Evolutionary conservation across 768 basidiomycete species (phyloP).

Genomic region (Termitomyces titanicus): DNA sequence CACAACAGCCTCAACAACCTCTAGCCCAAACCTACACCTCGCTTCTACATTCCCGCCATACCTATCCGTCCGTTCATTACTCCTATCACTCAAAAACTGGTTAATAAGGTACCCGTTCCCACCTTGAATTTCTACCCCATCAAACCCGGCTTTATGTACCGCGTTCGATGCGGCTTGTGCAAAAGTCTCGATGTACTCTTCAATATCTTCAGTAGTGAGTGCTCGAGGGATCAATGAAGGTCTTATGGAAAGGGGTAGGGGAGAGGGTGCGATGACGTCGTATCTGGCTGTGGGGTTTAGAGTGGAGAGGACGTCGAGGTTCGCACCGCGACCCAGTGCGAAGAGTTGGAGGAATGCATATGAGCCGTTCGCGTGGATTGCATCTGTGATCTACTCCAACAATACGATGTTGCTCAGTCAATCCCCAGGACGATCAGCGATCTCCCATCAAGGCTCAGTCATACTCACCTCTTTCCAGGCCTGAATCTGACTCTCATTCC

Average conservation of each 20-base stretch:
- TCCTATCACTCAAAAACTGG: slow-evolving; percentile 55
- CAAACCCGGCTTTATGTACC: slow-evolving; percentile 57
- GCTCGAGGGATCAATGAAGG: slow-evolving; percentile 28
- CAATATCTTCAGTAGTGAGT: slow-evolving; percentile 44
- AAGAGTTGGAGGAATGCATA: slow-evolving; percentile 54
- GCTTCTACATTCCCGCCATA: slow-evolving; percentile 68
- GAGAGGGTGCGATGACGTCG: slow-evolving; percentile 29
- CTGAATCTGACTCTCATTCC: no score
- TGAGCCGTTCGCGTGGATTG: slow-evolving; percentile 47
- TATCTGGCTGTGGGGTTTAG: slow-evolving; percentile 25
- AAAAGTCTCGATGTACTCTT: slow-evolving; percentile 44
- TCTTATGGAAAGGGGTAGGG: slow-evolving; percentile 18
- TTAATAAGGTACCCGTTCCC: slow-evolving; percentile 49
- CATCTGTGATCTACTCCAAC: slow-evolving; percentile 14
- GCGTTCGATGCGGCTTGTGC: slow-evolving; percentile 52
- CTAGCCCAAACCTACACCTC: slow-evolving; percentile 51
- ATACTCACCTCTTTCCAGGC: no score
- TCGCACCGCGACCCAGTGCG: slow-evolving; percentile 46
- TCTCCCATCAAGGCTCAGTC: no score
- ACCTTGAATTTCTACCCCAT: slow-evolving; percentile 51
- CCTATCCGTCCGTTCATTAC: slow-evolving; percentile 56
- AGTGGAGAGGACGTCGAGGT: slow-evolving; percentile 27
- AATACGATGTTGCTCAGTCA: no score
- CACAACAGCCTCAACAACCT: slow-evolving; percentile 48
- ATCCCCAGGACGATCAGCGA: no score